phyloP scores from a whole-genome alignment of 306 rosid genomes.

The Parietaria judaica region DNA sequence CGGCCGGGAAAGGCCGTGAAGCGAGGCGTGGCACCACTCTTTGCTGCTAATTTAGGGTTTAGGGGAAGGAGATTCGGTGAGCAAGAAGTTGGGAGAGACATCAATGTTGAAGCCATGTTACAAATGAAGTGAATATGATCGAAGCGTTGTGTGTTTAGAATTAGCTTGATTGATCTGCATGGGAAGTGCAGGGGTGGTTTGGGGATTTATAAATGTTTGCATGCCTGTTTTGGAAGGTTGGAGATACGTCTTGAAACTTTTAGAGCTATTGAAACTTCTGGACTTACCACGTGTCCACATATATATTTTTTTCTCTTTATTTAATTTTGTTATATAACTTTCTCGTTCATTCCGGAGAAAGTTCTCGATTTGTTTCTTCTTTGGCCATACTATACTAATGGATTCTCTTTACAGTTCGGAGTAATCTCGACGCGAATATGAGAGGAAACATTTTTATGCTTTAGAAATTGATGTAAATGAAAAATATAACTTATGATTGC shows the following conservation, averaged over 20 bases:
- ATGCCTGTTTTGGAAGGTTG: constrained; percentile 18
- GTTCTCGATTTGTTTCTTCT: constrained; percentile 12
- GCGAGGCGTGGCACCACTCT: constrained; percentile 16
- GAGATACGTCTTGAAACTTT: constrained; percentile 43
- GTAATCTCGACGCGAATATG: too few species aligned
- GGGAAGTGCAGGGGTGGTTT: not conserved
- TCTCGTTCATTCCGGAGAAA: constrained; percentile 39
- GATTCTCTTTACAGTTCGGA: too few species aligned
- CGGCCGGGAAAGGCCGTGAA: constrained; percentile 27
- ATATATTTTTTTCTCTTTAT: not conserved
- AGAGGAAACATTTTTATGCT: too few species aligned
- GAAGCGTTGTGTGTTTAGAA: too few species aligned
- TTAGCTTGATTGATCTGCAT: too few species aligned
- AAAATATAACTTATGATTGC: too few species aligned
- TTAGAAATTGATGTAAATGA: too few species aligned
- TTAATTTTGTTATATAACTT: not conserved
- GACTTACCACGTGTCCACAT: constrained; percentile 22
- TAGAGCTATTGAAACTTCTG: constrained; percentile 37
- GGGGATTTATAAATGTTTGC: constrained; percentile 30
- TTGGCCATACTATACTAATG: too few species aligned
- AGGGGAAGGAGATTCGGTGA: constrained; percentile 13
- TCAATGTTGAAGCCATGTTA: constrained; percentile 51
- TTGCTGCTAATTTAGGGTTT: not conserved
- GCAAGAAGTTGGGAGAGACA: constrained; percentile 28
- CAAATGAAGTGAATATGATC: too few species aligned